These are phyloP conservation scores for Thielaviopsis euricoi DNA, from an alignment of 2,329 filamentous ascomycete species.

Conservation along the genomic window DNA sequence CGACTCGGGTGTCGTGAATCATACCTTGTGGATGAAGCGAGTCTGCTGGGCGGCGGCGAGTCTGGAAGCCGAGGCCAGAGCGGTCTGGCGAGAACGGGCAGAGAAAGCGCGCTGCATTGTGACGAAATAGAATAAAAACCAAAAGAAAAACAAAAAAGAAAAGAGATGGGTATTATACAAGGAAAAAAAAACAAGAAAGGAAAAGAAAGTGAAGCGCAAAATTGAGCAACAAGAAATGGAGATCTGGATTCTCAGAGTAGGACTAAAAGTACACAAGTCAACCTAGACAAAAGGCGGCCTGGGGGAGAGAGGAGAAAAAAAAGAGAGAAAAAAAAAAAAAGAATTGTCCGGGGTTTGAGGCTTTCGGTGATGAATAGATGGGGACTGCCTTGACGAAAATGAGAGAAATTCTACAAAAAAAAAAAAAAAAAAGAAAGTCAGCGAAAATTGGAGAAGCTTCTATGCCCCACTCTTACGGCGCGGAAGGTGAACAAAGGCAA, in stretches of 20 bases:
- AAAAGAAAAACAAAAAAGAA: slow-evolving; percentile 15
- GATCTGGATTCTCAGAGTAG: slow-evolving; percentile 8
- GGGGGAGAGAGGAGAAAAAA: neutral
- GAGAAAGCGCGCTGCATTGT: slow-evolving; percentile 93
- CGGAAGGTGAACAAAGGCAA: neutral
- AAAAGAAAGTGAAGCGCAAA: slow-evolving; percentile 6
- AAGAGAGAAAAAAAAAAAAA: neutral
- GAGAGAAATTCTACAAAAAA: neutral
- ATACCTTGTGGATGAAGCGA: slow-evolving; percentile 93
- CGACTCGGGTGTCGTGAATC: neutral
- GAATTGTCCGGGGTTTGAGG: neutral
- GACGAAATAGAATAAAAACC: slow-evolving; percentile 20
- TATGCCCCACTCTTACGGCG: slow-evolving; percentile 5
- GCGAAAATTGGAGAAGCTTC: slow-evolving; percentile 15
- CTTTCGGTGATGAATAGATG: neutral
- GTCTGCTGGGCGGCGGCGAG: slow-evolving; percentile 66
- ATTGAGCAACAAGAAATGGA: slow-evolving; percentile 4
- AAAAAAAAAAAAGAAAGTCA: slow-evolving; percentile 8
- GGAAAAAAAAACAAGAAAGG: slow-evolving; percentile 16
- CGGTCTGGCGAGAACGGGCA: slow-evolving; percentile 62
- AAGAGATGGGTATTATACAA: slow-evolving; percentile 6
- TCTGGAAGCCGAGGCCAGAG: slow-evolving; percentile 53
- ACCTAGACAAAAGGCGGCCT: neutral
- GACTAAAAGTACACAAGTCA: neutral
- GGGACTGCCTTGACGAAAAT: neutral